Evolutionary conservation across 2,329 filamentous ascomycete genomes (phyloP), one percentile per base, ranked within the genome.

Genomic region (Hypoxylon sp.): DNA sequence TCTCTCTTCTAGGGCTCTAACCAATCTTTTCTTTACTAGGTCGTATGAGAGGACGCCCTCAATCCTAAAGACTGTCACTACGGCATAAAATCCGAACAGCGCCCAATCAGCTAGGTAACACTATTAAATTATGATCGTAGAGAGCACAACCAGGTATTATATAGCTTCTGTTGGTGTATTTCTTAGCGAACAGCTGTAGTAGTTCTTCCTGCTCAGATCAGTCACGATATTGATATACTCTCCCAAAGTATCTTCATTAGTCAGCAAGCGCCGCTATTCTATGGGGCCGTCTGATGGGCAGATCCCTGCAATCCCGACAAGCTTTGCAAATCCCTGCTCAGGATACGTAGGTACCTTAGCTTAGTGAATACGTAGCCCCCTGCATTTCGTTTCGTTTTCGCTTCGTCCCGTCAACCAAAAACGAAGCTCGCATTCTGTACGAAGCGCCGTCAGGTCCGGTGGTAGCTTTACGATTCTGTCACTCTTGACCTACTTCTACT

Each of bases 381-480:
- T 56, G 49, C 28, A 52, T 49, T 41, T 51, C 38, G 23, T 32
- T 48, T 50, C 4, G 25, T 56, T 60, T 60, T 63, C 55, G 53
- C 50, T 58, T 49, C 53, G 5, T 61, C 36, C 36, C 60, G 34
- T 58, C n/a, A 43, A 36, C 50, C 32, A 55, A 49, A 52, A 49
- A 52, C 61, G 46, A 68, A 51, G 21, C 30, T 53, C 45, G 58
- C 38, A 52, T 32, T 13, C 51, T 55, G 13, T 56, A 10, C 21
- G 41, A 49, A 2, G 21, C 57, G 57, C 36, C 38, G 57, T 60
- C 17, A 36, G 46, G 28, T 55, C 46, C 58, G 45, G 43, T 58
- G 45, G 43, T 58, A 28, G 30, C 55, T 58, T 48, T 58, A 36
- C 48, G 10, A 51, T 49, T 55, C n/a, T 36, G 30, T 46, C 36